Evolutionary conservation across 129 eudicot species (phyloP).

Genomic region (Lactuca sativa): DNA sequence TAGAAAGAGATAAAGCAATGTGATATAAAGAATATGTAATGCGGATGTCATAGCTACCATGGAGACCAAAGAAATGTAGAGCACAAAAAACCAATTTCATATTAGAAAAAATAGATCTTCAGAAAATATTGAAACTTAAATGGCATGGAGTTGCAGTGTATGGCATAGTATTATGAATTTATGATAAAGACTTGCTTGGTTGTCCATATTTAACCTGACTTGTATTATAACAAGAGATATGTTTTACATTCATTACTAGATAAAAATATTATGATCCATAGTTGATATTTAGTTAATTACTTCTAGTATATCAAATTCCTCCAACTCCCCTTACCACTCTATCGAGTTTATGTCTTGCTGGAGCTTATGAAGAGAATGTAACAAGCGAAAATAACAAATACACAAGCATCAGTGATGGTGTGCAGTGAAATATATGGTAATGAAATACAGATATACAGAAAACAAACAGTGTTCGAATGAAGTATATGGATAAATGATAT

Average conservation of each 20-base stretch:
- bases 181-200: not conserved
- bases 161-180: not conserved
- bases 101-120: not conserved
- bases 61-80: not conserved
- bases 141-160: not conserved
- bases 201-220: not conserved
- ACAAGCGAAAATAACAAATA: no score
- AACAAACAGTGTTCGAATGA: not conserved
- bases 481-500: not conserved
- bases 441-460: no score
- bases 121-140: not conserved
- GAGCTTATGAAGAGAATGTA: no score
- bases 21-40: constrained; percentile 6
- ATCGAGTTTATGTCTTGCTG: no score
- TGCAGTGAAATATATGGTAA: no score
- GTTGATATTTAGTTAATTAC: not conserved
- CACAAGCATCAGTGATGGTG: no score
- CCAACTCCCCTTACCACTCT: not conserved
- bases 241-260: not conserved
- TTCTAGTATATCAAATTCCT: not conserved
- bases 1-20: not conserved
- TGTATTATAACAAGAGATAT: not conserved
- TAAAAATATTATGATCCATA: not conserved
- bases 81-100: not conserved
- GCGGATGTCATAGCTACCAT: not conserved